Base-by-base conservation (phyloP, 225 moss, liverwort and hornwort species). In the Sphagnum tenellum region DNA sequence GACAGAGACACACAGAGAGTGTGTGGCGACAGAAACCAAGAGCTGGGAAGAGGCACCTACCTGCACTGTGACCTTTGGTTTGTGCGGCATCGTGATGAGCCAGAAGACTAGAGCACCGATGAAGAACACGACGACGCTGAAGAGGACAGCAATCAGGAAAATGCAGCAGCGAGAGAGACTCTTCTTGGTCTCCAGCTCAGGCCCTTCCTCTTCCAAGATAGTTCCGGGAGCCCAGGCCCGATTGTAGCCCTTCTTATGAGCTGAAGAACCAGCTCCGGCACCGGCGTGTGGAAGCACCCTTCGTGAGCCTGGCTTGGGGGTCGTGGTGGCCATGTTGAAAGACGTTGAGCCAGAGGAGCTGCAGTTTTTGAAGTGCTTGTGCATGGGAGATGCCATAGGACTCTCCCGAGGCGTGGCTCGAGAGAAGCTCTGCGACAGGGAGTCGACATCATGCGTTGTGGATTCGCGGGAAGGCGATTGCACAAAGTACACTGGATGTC, bases 401-500 rank as follows among this genome's bases (percentile, higher is more conserved):
- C 90, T 94, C 14, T 75, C 86, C 2, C 78, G 71, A 3, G 87
- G 89, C 9, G 82, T 89, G 11, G 73, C 81, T 7, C 88, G 81
- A 0, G 90, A 88, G 79, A 85, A 94, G 29, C 82, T 90, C 61
- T 89, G 90, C 12, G 88, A 84, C 0, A 88, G 69, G 0, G 86
- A 82, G 64, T 90, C 94, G 7, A 64, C 81, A 50, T 93, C 89
- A 45, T 80, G 88, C 64, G 82, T 85, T 5, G 90, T 29, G 29
- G 29, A 89, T 64, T 90, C 90, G 13, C 94, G 81, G 2, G 94
- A 94, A 0, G 94, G 90, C 0, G 86, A 90, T 64, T 94, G 88
- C 7, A 94, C 88, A 63, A 90, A 94, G 64, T 94, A 94, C 4
- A 90, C 78, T 0, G 92, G 92, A 65, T 86, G 89, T 46, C 84